A percentile compares a stretch with the other conserved stretches of the same genome.
phyloP scores from a whole-genome alignment of 345 rosid species.

The Ceriops zippeliana region DNA sequence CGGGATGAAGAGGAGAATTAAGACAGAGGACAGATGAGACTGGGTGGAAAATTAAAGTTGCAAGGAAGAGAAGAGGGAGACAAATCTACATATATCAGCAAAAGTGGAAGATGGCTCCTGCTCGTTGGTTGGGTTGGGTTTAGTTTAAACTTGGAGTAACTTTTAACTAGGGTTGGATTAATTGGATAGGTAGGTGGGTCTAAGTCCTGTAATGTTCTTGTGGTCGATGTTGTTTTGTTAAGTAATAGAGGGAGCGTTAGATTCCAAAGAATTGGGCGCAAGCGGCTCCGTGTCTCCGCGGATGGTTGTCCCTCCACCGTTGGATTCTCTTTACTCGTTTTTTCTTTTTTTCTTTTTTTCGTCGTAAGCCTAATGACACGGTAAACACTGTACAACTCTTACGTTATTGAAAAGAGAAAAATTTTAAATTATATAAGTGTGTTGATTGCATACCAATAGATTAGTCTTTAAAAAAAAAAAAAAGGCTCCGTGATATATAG shows the following conservation, averaged over 20 bases:
- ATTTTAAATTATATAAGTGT: too few species aligned
- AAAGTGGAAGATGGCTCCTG: neutral
- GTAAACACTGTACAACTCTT: too few species aligned
- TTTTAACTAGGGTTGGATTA: conserved; percentile 30
- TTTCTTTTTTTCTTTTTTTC: neutral
- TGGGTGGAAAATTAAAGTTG: neutral
- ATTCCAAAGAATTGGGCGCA: conserved; percentile 79
- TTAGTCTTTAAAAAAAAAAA: too few species aligned
- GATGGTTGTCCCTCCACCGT: conserved; percentile 65
- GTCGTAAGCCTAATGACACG: too few species aligned
- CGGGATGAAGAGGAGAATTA: too few species aligned
- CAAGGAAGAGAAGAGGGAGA: neutral
- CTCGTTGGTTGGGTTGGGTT: conserved; percentile 2
- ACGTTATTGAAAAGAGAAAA: too few species aligned
- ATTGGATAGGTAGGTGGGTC: conserved; percentile 6
- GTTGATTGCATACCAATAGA: too few species aligned
- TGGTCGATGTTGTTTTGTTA: neutral
- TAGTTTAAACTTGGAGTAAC: conserved; percentile 15
- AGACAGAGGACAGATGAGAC: neutral
- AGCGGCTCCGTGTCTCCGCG: conserved; percentile 99
- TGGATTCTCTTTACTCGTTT: conserved; percentile 30
- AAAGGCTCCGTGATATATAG: too few species aligned
- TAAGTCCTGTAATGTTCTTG: neutral
- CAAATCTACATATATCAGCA: conserved; percentile 22
- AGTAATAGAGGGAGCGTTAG: conserved; percentile 18